Percentiles rank a stretch among this genome's conserved stretches.
phyloP scores from a whole-genome alignment of 306 rosid genomes.

The Medicago ruthenica region DNA sequence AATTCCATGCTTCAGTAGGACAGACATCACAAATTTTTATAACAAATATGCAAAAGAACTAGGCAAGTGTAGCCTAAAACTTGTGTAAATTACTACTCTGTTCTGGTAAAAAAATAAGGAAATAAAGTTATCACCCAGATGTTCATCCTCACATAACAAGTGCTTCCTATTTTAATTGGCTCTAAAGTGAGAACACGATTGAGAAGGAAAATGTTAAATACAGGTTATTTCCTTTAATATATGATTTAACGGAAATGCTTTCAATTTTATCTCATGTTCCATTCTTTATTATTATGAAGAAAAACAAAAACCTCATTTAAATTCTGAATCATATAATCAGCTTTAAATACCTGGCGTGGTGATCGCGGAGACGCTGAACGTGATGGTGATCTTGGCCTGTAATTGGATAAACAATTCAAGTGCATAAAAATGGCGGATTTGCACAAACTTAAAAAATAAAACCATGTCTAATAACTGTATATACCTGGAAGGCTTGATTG shows the following conservation, averaged over 20 bases:
- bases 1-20: not conserved
- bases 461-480: not conserved
- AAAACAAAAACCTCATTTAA: not conserved
- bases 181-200: not conserved
- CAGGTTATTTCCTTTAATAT: conserved; percentile 22
- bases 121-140: not conserved
- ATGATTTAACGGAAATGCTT: not conserved
- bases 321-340: conserved; percentile 4
- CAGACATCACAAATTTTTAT: not conserved
- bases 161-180: no score
- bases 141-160: not conserved
- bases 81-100: not conserved
- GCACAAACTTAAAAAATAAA: not conserved
- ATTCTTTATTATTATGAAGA: not conserved
- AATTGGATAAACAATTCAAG: conserved; percentile 29
- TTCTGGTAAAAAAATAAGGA: not conserved
- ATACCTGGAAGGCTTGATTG: conserved; percentile 84
- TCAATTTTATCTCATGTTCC: not conserved
- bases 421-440: not conserved
- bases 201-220: not conserved
- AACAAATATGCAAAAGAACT: not conserved
- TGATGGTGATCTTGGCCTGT: conserved; percentile 61
- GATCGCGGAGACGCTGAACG: conserved; percentile 78
- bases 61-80: not conserved
- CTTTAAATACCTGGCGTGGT: conserved; percentile 67